Evolutionary conservation across 2,329 filamentous ascomycete species (phyloP).

Genomic region (Colletotrichum horii): DNA sequence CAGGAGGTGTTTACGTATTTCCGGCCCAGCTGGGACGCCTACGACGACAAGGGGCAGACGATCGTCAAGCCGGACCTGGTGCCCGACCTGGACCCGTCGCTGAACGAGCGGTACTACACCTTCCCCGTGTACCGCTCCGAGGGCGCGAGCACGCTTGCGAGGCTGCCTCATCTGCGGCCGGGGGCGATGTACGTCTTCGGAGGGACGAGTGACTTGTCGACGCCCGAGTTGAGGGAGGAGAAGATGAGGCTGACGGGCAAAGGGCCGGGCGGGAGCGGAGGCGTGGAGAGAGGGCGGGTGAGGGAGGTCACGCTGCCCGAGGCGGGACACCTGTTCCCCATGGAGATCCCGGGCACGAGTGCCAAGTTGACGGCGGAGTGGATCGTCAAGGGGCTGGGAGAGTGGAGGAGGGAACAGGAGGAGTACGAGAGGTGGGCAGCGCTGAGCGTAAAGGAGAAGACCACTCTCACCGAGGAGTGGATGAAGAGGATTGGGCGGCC

Average conservation of each 20-base stretch:
- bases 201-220: slow-evolving; percentile 60
- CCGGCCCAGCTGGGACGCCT: slow-evolving; percentile 60
- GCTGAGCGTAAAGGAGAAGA: slow-evolving; percentile 57
- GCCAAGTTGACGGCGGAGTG: slow-evolving; percentile 66
- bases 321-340: slow-evolving; percentile 80
- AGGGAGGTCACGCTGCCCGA: slow-evolving; percentile 66
- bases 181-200: slow-evolving; percentile 75
- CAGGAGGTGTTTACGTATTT: slow-evolving; percentile 86
- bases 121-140: slow-evolving; percentile 74
- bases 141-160: slow-evolving; percentile 56
- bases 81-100: slow-evolving; percentile 50
- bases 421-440: slow-evolving; percentile 62
- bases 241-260: slow-evolving; percentile 70
- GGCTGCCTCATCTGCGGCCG: slow-evolving; percentile 67
- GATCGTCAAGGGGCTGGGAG: slow-evolving; percentile 59
- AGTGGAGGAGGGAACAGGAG: slow-evolving; percentile 62
- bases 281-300: slow-evolving; percentile 69
- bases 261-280: slow-evolving; percentile 72
- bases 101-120: slow-evolving; percentile 37
- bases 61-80: slow-evolving; percentile 45
- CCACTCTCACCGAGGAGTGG: slow-evolving; percentile 60
- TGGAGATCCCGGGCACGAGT: slow-evolving; percentile 75
- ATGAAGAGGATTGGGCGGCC: slow-evolving; percentile 53
- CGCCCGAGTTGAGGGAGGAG: slow-evolving; percentile 49
- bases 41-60: slow-evolving; percentile 38